Percentiles rank a stretch among this genome's conserved stretches.
phyloP scores from a whole-genome alignment of 208 protist species.

The Balamuthia mandrillaris region DNA sequence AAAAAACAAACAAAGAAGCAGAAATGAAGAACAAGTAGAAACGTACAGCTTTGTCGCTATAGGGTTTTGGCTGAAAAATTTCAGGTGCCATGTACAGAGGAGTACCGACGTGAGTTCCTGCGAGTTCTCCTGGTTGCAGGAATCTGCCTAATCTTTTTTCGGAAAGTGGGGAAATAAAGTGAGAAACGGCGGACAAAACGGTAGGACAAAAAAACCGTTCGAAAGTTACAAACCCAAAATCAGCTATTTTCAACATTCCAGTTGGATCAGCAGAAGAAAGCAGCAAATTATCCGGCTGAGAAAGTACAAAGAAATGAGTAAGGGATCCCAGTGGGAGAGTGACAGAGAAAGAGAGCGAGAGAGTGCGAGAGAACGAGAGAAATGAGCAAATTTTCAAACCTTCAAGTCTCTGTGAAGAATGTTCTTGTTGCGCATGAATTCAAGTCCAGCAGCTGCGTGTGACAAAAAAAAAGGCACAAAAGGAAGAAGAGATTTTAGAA shows the following conservation, averaged over 20 bases:
- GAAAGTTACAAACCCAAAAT: background rate
- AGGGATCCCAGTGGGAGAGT: too few species aligned
- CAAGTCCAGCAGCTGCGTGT: background rate
- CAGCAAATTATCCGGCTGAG: background rate
- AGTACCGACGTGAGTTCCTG: background rate
- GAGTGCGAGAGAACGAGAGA: background rate
- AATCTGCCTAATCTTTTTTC: background rate
- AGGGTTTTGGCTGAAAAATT: background rate
- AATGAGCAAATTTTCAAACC: background rate
- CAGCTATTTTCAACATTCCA: background rate
- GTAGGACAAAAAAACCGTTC: background rate
- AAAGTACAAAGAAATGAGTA: too few species aligned
- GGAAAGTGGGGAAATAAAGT: background rate
- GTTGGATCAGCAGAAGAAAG: background rate
- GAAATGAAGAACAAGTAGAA: background rate
- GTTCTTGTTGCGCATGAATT: conserved; percentile 2
- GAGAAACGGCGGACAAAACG: background rate
- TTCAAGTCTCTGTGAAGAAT: conserved; percentile 19
- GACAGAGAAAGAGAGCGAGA: background rate
- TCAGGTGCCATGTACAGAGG: conserved; percentile 16
- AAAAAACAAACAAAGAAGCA: background rate
- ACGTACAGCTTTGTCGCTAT: background rate
- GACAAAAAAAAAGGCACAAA: too few species aligned
- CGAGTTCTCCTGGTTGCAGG: background rate
- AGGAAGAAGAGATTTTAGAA: too few species aligned